Base-by-base conservation (phyloP, 495 filamentous ascomycete genomes). In the Xylaria palmicola region DNA sequence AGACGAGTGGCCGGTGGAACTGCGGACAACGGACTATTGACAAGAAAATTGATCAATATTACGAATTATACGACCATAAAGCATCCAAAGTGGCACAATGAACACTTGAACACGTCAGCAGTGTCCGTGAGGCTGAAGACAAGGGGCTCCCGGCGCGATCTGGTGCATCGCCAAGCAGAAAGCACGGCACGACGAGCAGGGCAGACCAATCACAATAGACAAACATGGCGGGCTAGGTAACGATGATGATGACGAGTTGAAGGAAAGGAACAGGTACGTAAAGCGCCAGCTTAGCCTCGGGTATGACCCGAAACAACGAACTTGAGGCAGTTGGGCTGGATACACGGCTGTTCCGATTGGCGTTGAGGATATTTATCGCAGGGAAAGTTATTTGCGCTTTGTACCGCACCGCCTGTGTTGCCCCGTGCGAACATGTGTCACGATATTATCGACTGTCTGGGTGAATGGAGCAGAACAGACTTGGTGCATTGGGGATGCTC, bases 111-210 rank as follows among this genome's bases (percentile, higher is more conserved):
- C 40, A 36, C 55, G 39, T 45, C 41, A 47, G 55, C 26, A 32
- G 55, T 57, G 41, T 56, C 39, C 9, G 37, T 37, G 48, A 47
- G 41, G 55, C 41, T 57, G 55, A 57, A 19, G 3, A 41, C 30
- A 37, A 47, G 20, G 29, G 15, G 13, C 17, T 48, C 20, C 48
- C 17, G 30, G 41, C 36, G 17, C 8, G 12, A 30, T 6, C 39
- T 5, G 32, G 52, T 30, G 52, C 36, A 9, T 24, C 36, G 13
- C 19, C 26, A 12, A 32, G 6, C 47, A 44, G 26, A 19, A 44
- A 30, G 3, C n/a, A 13, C 39, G 3, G 15, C 27, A 6, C 19
- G 41, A 24, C 24, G 20, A 36, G 29, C 20, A 48, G 48, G 17
- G 17, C 17, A 47, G 30, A 27, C 55, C 41, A 56, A 56, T 8